Conservation (phyloP, 352 stramenopile genomes). For the Pythium folliculosum region DNA sequence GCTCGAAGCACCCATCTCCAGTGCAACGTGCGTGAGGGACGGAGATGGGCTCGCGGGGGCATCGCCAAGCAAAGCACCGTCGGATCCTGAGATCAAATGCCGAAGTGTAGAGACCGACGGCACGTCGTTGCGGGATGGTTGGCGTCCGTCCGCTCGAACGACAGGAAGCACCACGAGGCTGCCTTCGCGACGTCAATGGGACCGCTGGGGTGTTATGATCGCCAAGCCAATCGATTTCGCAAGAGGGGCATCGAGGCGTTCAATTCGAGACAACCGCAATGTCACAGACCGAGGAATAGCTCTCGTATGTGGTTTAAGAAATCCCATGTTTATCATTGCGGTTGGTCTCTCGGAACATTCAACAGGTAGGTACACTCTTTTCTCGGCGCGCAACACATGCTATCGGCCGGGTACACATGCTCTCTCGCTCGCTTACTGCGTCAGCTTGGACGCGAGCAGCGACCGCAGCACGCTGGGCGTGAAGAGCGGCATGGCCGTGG, state of each 20-base stretch:
- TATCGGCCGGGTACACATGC: neutral
- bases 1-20: neutral
- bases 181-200: neutral
- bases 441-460: conserved; percentile 58
- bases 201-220: neutral
- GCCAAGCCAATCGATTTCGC: neutral
- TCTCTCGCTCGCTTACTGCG: conserved; percentile 10
- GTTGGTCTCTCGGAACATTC: too few relatives aligned
- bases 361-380: neutral
- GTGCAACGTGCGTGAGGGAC: neutral
- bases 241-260: neutral
- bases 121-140: neutral
- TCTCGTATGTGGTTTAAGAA: too few relatives aligned
- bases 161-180: neutral
- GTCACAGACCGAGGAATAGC: too few relatives aligned
- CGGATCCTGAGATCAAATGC: conserved; percentile 19
- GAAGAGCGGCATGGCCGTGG: conserved; percentile 60
- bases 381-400: neutral
- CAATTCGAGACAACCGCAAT: neutral
- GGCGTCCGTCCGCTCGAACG: neutral
- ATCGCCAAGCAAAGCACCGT: conserved; percentile 7
- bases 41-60: conserved; percentile 1
- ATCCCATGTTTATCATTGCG: too few relatives aligned
- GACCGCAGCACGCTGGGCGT: conserved; percentile 71
- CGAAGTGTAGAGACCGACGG: conserved; percentile 15